phyloP scores from a whole-genome alignment of 2,329 filamentous ascomycete genomes.

The Cladosporium oxysporum region DNA sequence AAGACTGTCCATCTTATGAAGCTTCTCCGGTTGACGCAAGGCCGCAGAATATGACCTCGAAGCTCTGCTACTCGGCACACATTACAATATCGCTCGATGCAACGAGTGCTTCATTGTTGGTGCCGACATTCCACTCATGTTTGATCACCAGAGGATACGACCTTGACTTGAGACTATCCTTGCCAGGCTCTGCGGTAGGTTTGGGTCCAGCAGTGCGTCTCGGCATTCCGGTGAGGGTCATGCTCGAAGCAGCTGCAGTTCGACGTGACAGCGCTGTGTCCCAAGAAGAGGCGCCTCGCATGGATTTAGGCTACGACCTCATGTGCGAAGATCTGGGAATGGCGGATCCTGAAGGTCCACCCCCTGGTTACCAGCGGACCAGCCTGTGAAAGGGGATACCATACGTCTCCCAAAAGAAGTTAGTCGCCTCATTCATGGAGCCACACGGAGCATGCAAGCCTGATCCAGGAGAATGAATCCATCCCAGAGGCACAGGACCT shows the following conservation, averaged over 20 bases:
- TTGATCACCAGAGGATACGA: neutral
- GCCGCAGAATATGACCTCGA: neutral
- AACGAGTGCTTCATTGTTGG: neutral
- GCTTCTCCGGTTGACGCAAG: neutral
- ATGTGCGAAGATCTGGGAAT: neutral
- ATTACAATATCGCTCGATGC: neutral
- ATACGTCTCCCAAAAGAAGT: too few relatives aligned
- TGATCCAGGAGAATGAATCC: too few relatives aligned
- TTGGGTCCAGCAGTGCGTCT: neutral
- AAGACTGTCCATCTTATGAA: neutral
- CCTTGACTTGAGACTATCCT: neutral
- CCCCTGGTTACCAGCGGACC: neutral
- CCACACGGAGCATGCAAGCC: too few relatives aligned
- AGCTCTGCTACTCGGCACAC: neutral
- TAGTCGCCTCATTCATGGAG: too few relatives aligned
- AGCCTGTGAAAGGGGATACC: neutral
- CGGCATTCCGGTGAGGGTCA: neutral
- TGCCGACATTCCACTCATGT: conserved; percentile 2
- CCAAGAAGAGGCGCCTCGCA: neutral
- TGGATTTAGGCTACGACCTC: neutral
- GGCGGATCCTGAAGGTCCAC: neutral
- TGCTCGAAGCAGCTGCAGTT: neutral
- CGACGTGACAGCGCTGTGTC: neutral
- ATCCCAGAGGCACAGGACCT: too few relatives aligned
- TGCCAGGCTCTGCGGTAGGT: neutral